phyloP scores from a whole-genome alignment of 1,139 yeast species.

The Protomyces gravidus region DNA sequence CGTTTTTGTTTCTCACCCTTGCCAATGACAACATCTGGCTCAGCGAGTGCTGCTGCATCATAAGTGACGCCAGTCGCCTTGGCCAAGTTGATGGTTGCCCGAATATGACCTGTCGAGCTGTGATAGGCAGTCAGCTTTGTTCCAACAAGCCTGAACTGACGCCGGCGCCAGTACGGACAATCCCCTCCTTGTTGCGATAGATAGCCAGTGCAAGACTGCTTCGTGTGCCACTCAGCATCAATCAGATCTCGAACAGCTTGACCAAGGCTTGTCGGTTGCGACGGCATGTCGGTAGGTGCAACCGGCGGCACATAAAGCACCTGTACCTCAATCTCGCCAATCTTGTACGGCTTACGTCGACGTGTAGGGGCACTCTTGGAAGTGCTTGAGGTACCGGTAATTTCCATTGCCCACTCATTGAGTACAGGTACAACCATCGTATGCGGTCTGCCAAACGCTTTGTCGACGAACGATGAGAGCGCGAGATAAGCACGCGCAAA shows the following conservation, averaged over 20 bases:
- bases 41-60: slow-evolving; percentile 34
- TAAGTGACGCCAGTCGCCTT: slow-evolving; percentile 49
- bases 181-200: slow-evolving; percentile 79
- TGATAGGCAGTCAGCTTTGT: slow-evolving; percentile 60
- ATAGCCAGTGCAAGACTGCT: slow-evolving; percentile 51
- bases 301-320: slow-evolving; percentile 30
- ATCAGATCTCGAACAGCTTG: slow-evolving; percentile 30
- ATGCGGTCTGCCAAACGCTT: slow-evolving; percentile 30
- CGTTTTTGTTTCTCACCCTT: slow-evolving; percentile 36
- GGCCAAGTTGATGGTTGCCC: slow-evolving; percentile 61
- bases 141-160: slow-evolving; percentile 60
- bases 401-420: slow-evolving; percentile 35
- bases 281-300: slow-evolving; percentile 5
- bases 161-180: slow-evolving; percentile 60
- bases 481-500: slow-evolving; percentile 29
- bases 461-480: slow-evolving; percentile 17
- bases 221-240: slow-evolving; percentile 33
- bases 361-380: slow-evolving; percentile 10
- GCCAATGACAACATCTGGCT: slow-evolving; percentile 41
- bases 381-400: slow-evolving; percentile 31
- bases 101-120: slow-evolving; percentile 57
- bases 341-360: slow-evolving; percentile 27
- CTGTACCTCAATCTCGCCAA: slow-evolving; percentile 28
- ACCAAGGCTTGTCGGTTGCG: slow-evolving; percentile 29
- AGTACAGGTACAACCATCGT: slow-evolving; percentile 28